Conservation (phyloP, 768 basidiomycete genomes). For the Aureoboletus auriporus region DNA sequence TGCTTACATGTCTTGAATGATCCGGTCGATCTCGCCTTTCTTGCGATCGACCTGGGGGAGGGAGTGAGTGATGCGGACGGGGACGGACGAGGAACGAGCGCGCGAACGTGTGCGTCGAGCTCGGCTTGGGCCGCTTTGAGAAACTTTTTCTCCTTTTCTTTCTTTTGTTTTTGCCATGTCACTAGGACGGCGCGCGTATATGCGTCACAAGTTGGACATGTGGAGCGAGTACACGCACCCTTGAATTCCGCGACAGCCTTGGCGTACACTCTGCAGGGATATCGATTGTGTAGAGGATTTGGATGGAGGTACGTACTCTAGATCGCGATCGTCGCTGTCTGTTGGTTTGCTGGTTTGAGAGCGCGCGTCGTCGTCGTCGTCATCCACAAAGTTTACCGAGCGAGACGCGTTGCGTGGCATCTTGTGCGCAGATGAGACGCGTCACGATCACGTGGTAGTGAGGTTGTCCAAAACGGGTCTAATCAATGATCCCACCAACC, state of each 20-base stretch:
- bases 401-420: constrained; percentile 16
- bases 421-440: background rate
- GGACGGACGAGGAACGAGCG: background rate
- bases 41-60: constrained; percentile 21
- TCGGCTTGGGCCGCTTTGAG: constrained; percentile 20
- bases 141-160: constrained; percentile 22
- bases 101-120: constrained; percentile 22
- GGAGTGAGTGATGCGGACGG: background rate
- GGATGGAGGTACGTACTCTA: constrained; percentile 19
- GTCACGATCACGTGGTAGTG: too few species aligned
- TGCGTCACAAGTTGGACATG: background rate
- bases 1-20: constrained; percentile 26
- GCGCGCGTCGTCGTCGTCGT: constrained; percentile 2
- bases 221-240: constrained; percentile 9
- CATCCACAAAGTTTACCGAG: background rate
- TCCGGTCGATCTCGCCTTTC: constrained; percentile 11
- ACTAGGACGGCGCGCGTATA: constrained; percentile 10
- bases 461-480: too few species aligned
- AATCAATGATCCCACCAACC: too few species aligned
- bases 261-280: constrained; percentile 18
- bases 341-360: constrained; percentile 18
- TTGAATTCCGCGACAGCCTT: constrained; percentile 31
- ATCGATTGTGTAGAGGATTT: background rate
- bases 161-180: constrained; percentile 31
- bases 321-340: constrained; percentile 24